These are phyloP conservation scores for Lactarius indigo DNA, from an alignment of 768 basidiomycete species.

Conservation along the genomic window DNA sequence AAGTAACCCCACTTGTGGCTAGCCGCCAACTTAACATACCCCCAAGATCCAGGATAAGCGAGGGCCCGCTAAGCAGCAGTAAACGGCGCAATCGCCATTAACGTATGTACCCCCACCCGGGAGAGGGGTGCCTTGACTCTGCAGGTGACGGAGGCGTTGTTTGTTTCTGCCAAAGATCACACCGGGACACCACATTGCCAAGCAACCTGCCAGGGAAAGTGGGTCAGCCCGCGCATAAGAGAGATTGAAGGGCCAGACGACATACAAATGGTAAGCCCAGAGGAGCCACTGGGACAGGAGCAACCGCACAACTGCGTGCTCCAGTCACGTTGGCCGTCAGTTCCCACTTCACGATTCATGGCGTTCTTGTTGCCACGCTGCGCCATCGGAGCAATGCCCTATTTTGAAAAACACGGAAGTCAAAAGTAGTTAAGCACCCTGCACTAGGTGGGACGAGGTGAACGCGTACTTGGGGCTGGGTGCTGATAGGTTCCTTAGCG, in stretches of 20 bases:
- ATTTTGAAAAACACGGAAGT: neutral
- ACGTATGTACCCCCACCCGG: slow-evolving; percentile 37
- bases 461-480: slow-evolving; percentile 15
- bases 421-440: neutral
- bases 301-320: slow-evolving; percentile 28
- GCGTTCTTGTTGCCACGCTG: slow-evolving; percentile 25
- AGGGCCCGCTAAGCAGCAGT: slow-evolving; percentile 34
- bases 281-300: slow-evolving; percentile 27
- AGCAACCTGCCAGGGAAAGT: slow-evolving; percentile 30
- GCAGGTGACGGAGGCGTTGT: slow-evolving; percentile 40
- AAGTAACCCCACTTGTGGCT: neutral
- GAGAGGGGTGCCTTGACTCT: slow-evolving; percentile 36
- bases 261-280: slow-evolving; percentile 30
- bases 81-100: slow-evolving; percentile 38
- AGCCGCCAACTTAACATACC: slow-evolving; percentile 29
- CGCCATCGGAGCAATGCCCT: slow-evolving; percentile 8
- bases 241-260: neutral
- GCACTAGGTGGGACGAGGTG: neutral
- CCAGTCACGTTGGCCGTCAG: slow-evolving; percentile 35
- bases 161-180: slow-evolving; percentile 41
- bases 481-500: neutral
- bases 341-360: slow-evolving; percentile 28
- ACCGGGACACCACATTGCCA: slow-evolving; percentile 43
- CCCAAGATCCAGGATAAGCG: slow-evolving; percentile 40
- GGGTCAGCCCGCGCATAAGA: neutral